These are phyloP conservation scores for Aspergillus wentii DNA, from an alignment of 495 filamentous ascomycete genomes.

Conservation along the genomic window DNA sequence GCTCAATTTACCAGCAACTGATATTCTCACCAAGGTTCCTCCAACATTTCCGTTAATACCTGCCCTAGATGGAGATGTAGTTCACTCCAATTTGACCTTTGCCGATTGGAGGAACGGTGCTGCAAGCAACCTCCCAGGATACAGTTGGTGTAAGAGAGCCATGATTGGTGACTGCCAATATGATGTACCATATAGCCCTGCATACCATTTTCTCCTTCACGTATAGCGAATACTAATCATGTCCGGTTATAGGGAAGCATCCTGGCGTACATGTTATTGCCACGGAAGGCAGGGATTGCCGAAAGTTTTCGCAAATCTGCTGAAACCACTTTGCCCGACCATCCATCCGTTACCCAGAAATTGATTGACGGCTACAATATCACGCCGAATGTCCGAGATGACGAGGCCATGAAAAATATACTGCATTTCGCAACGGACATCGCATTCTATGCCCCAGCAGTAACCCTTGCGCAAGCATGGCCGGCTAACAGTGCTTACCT, in stretches of 20 bases:
- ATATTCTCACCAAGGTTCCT: neutral
- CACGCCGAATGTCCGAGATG: neutral
- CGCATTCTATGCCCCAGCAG: neutral
- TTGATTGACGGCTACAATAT: neutral
- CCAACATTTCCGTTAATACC: neutral
- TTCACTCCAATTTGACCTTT: neutral
- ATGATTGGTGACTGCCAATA: slow-evolving; percentile 1
- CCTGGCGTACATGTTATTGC: neutral
- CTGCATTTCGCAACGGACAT: neutral
- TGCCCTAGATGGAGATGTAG: neutral
- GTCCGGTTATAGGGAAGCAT: neutral
- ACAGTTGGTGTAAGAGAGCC: neutral
- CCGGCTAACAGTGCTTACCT: neutral
- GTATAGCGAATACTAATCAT: neutral
- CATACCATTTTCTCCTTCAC: neutral
- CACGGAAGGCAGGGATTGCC: neutral
- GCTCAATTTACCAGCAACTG: neutral
- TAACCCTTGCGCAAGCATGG: neutral
- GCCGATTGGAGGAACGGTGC: neutral
- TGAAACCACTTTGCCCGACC: neutral
- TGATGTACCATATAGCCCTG: neutral
- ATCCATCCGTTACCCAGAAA: neutral
- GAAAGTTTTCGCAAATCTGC: neutral
- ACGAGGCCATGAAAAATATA: neutral
- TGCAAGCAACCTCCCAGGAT: neutral